These are phyloP conservation scores for Dictyostelium purpureum DNA, from an alignment of 78 protist genomes.

Conservation along the genomic window DNA sequence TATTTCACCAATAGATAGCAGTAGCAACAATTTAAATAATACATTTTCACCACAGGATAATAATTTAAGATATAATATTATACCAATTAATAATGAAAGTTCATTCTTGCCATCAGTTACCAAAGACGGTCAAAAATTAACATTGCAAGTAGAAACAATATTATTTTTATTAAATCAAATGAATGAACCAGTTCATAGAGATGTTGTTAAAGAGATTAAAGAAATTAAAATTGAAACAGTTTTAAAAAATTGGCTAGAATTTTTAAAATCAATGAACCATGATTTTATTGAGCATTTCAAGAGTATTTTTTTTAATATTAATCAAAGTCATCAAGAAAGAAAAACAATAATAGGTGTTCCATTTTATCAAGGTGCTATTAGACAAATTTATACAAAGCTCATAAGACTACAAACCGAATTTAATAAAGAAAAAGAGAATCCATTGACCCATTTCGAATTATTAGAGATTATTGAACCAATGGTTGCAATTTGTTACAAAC, in stretches of 20 bases:
- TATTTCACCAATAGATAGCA: constrained; percentile 5
- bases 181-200: constrained; percentile 13
- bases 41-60: too few relatives aligned
- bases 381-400: not conserved
- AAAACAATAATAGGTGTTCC: not conserved
- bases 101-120: not conserved
- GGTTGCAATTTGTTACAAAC: constrained; percentile 20
- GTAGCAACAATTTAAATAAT: too few relatives aligned
- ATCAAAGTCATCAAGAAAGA: too few relatives aligned
- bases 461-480: not conserved
- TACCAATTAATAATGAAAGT: not conserved
- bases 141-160: not conserved
- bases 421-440: not conserved
- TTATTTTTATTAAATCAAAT: constrained; percentile 1
- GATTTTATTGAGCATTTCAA: not conserved
- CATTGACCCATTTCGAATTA: not conserved
- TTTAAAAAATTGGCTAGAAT: not conserved
- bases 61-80: not conserved
- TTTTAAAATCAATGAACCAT: not conserved
- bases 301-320: not conserved
- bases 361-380: not conserved
- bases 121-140: not conserved
- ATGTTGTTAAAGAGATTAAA: not conserved
- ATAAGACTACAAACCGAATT: not conserved
- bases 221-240: not conserved